Conservation (phyloP, 768 basidiomycete species). For the Sarcodon aspratus region DNA sequence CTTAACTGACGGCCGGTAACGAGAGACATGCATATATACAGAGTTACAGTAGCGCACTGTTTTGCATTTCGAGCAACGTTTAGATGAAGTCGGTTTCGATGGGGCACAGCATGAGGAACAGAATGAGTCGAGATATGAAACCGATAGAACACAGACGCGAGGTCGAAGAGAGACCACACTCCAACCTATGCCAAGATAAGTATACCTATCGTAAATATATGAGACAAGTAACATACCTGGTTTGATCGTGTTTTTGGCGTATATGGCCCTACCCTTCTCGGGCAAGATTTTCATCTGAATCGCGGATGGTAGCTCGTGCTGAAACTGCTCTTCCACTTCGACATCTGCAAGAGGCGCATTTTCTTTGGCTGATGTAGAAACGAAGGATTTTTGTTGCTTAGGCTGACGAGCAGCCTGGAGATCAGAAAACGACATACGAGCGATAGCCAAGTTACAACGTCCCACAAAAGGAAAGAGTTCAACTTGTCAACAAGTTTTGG, state of each 20-base stretch:
- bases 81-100: conserved; percentile 26
- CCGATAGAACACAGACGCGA: conserved; percentile 55
- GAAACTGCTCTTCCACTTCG: conserved; percentile 9
- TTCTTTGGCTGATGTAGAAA: conserved; percentile 1
- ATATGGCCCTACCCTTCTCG: conserved; percentile 34
- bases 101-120: conserved; percentile 62
- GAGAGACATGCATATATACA: conserved; percentile 23
- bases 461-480: too few relatives aligned
- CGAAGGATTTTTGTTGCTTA: conserved; percentile 14
- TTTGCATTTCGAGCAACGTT: conserved; percentile 68
- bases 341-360: not conserved
- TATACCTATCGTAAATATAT: not conserved
- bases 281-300: conserved; percentile 27
- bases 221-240: conserved; percentile 21
- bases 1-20: not conserved
- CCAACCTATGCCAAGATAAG: conserved; percentile 32
- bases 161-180: conserved; percentile 47
- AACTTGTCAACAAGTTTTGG: too few relatives aligned
- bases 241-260: conserved; percentile 21
- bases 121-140: conserved; percentile 40
- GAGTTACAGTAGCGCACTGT: conserved; percentile 64
- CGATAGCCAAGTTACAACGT: not conserved
- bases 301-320: conserved; percentile 23
- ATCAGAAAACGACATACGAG: conserved; percentile 13
- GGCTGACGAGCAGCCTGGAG: conserved; percentile 12